Conservation (phyloP, 1,284 basidiomycete genomes). For the Bondarzewia mesenterica region DNA sequence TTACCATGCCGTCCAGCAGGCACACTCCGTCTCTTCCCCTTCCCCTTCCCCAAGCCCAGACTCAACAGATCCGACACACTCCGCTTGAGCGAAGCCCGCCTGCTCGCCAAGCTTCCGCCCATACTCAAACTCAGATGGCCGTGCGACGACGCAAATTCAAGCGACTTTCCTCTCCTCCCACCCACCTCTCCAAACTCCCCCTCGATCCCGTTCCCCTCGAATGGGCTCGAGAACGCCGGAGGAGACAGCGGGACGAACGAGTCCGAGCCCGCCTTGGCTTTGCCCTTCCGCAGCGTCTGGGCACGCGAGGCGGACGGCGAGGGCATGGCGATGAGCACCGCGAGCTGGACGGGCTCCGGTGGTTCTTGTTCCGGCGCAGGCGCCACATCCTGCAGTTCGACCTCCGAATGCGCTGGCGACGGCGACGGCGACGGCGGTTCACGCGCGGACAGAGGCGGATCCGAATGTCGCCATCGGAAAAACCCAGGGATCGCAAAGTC, state of each 20-base stretch:
- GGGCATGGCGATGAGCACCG: conserved; percentile 1
- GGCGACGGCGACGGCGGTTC: neutral
- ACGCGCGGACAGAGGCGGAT: neutral
- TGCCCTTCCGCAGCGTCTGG: neutral
- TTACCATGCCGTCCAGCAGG: neutral
- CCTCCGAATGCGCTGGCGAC: neutral
- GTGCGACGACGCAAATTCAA: conserved; percentile 1
- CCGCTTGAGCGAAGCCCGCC: conserved; percentile 5
- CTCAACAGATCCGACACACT: conserved; percentile 12
- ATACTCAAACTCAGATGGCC: too few species aligned
- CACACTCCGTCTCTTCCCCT: conserved; percentile 2
- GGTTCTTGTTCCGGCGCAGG: neutral
- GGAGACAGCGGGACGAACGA: neutral
- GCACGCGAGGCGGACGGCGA: neutral
- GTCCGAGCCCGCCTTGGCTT: neutral
- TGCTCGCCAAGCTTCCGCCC: neutral
- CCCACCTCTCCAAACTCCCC: neutral
- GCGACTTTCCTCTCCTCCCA: conserved; percentile 5
- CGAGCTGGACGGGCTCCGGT: conserved; percentile 1
- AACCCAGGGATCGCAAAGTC: neutral
- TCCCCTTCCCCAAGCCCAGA: conserved; percentile 2
- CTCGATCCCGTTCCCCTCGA: neutral
- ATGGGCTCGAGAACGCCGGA: neutral
- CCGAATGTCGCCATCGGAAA: neutral
- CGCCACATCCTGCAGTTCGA: neutral